phyloP scores from a whole-genome alignment of 1,284 basidiomycete genomes.

The Ceratobasidium sp. region DNA sequence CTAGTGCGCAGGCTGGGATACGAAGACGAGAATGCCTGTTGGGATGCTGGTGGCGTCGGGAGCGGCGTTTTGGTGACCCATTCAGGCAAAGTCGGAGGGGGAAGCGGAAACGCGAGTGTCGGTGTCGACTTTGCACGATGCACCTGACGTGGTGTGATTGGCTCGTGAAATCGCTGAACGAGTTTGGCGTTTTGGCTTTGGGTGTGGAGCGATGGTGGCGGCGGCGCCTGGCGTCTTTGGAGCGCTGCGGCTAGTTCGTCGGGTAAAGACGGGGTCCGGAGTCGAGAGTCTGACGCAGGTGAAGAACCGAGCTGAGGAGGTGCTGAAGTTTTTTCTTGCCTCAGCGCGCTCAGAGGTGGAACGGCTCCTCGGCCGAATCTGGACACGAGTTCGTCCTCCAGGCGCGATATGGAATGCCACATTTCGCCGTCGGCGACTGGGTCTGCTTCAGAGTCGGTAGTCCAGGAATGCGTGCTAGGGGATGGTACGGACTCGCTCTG shows the following conservation, averaged over 20 bases:
- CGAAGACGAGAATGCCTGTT: not conserved
- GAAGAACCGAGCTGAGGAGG: not conserved
- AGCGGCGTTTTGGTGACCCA: constrained; percentile 33
- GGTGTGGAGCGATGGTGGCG: not conserved
- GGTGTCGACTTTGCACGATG: constrained; percentile 27
- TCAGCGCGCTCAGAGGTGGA: constrained; percentile 11
- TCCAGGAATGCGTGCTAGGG: constrained; percentile 33
- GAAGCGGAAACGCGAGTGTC: constrained; percentile 27
- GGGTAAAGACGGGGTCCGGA: constrained; percentile 4
- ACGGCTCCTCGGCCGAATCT: constrained; percentile 34
- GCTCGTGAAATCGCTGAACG: constrained; percentile 25
- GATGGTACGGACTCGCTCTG: constrained; percentile 9
- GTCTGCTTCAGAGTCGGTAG: constrained; percentile 29
- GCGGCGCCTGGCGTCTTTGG: constrained; percentile 47
- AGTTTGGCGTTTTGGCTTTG: constrained; percentile 24
- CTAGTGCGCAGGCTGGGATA: constrained; percentile 11
- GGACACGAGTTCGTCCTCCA: constrained; percentile 34
- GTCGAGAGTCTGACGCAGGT: not conserved
- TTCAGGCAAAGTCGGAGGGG: constrained; percentile 11
- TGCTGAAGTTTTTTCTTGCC: constrained; percentile 31
- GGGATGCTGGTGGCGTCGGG: constrained; percentile 4
- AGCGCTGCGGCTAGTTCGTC: constrained; percentile 9
- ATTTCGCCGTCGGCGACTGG: constrained; percentile 25
- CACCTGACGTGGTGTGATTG: constrained; percentile 19
- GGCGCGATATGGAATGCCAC: constrained; percentile 24